Base-by-base conservation (phyloP, 345 rosid species). In the Trapa incisa region DNA sequence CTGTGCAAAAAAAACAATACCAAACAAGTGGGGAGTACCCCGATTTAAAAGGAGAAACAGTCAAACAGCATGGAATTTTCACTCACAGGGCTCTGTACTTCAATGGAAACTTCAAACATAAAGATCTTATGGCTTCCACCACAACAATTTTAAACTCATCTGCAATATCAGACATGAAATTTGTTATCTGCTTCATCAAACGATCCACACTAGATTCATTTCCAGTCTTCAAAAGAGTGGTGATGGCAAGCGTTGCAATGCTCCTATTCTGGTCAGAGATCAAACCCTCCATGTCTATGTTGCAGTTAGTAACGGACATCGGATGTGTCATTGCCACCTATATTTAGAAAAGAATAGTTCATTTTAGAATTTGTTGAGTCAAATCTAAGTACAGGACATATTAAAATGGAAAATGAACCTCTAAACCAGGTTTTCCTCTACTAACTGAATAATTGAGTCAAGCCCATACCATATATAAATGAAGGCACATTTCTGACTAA, bases 261-360 rank as follows among this genome's bases (percentile, higher is more conserved):
- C 96, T 91, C 86, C 97, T 85, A 71, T 45, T 45, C 48, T 45
- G 48, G 48, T 45, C 48, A 11, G 48, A 45, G 48, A 45, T 45
- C 48, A 45, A 45, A 45, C 8, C 11, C 48, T 45, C 48, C 48
- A 45, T 45, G 48, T 45, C 48, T 45, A 45, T 45, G 89, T 91
- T 91, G 87, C 97, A 91, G 86, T 89, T 91, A 74, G 97, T 91
- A 60, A 91, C 96, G 67, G 94, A 94, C 97, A 89, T 85, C 54
- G 97, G 97, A 87, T 91, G 96, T 47, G 92, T 85, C 97, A 91
- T 87, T 47, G 97, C 94, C 81, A 91, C 97, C 97, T 91, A 86
- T 61, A 79, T 68, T 43, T 6, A 53, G 61, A 50, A 43, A 17
- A 2, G 14, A 15, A 1, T 11, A 45, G 48, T n/a, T 15, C 22